phyloP scores from a whole-genome alignment of 768 basidiomycete species.

The Daedaleopsis sinensis region DNA sequence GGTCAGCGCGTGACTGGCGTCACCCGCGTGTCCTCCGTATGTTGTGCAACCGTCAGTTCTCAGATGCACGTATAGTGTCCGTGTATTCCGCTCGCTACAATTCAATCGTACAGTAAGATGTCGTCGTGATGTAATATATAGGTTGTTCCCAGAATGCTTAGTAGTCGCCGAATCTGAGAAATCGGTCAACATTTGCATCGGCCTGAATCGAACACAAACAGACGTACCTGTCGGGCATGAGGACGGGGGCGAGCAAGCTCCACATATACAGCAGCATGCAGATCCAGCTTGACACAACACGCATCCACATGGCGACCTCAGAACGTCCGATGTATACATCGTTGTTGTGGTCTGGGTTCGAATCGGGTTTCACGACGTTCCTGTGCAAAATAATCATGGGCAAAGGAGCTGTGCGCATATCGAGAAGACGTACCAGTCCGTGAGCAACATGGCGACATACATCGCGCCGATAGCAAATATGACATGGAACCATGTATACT shows the following conservation, averaged over 20 bases:
- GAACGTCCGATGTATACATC: conserved; percentile 94
- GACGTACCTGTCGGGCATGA: conserved; percentile 88
- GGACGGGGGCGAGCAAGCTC: conserved; percentile 85
- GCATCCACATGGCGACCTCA: conserved; percentile 99
- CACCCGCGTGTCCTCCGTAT: background rate
- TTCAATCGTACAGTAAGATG: conserved; percentile 11
- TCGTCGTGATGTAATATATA: conserved; percentile 10
- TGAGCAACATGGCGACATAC: conserved; percentile 97
- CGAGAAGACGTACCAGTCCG: conserved; percentile 84
- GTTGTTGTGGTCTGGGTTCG: conserved; percentile 53
- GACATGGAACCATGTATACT: conserved; percentile 99
- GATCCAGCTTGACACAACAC: conserved; percentile 94
- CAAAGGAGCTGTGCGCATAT: conserved; percentile 2
- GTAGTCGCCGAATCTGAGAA: conserved; percentile 28
- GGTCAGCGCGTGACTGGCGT: background rate
- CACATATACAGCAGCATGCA: conserved; percentile 85
- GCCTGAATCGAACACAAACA: background rate
- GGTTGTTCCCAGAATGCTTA: background rate
- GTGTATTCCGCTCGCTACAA: background rate
- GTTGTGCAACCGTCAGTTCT: background rate
- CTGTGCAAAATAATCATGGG: conserved; percentile 36
- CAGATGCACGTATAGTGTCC: conserved; percentile 6
- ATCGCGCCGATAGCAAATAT: conserved; percentile 95
- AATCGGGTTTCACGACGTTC: conserved; percentile 67
- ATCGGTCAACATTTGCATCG: background rate